phyloP scores from a whole-genome alignment of 108 stramenopile genomes.

The Stephanodiscus minutulus region DNA sequence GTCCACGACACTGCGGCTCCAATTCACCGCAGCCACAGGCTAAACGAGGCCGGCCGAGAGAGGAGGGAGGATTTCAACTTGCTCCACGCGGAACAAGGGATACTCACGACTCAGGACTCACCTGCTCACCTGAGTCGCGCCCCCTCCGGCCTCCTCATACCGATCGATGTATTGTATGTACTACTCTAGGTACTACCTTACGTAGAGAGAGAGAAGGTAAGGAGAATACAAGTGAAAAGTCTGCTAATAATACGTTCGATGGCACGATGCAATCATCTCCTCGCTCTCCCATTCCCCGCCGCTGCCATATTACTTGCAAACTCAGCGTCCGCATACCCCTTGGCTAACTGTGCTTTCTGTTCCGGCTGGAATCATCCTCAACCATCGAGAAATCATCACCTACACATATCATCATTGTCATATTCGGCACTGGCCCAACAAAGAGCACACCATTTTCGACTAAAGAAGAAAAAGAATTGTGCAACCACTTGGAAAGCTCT shows the following conservation, averaged over 20 bases:
- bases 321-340: not conserved
- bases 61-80: no score
- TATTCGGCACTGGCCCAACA: not conserved
- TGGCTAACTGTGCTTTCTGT: conserved; percentile 3
- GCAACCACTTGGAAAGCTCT: not conserved
- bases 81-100: no score
- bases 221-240: no score
- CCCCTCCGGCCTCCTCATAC: no score
- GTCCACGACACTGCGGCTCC: no score
- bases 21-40: no score
- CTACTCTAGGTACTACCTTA: not conserved
- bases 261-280: not conserved
- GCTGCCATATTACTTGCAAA: not conserved
- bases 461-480: conserved; percentile 2
- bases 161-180: no score
- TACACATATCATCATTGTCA: conserved; percentile 10
- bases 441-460: not conserved
- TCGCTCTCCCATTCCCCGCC: conserved; percentile 4
- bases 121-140: no score
- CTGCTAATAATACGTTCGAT: no score
- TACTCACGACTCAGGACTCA: no score
- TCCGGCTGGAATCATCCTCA: conserved; percentile 4
- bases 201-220: not conserved
- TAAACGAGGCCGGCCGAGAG: no score
- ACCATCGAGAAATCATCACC: conserved; percentile 1